Evolutionary conservation across 345 rosid genomes (phyloP).

Genomic region (Eucalyptus regnans): DNA sequence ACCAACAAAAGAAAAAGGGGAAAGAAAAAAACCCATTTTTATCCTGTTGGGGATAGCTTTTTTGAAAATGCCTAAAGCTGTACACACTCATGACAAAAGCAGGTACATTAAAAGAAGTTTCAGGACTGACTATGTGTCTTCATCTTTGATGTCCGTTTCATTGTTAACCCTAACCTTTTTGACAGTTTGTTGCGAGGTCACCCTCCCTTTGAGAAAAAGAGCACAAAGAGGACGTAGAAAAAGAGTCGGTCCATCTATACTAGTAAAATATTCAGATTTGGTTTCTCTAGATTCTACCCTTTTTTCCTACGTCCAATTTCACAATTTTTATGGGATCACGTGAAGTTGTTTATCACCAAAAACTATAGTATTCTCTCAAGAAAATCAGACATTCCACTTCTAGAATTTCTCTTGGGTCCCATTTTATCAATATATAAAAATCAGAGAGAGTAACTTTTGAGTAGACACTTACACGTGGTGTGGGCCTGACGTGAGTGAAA

Average conservation of each 20-base stretch:
- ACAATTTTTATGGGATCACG: not conserved
- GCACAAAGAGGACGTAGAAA: not conserved
- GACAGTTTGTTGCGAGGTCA: not conserved
- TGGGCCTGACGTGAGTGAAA: not conserved
- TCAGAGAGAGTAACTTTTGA: not conserved
- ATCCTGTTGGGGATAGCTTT: not conserved
- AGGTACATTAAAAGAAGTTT: not conserved
- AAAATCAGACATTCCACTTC: not conserved
- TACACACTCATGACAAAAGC: not conserved
- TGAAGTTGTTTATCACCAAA: not conserved
- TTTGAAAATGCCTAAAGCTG: not conserved
- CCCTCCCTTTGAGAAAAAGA: not conserved
- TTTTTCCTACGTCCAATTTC: not conserved
- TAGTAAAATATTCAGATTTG: not conserved
- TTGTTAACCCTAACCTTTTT: not conserved
- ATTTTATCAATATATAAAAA: not conserved
- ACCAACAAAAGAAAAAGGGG: not conserved
- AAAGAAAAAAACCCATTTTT: not conserved
- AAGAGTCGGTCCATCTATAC: not conserved
- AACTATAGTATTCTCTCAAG: not conserved
- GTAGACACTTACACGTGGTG: not conserved
- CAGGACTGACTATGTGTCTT: not conserved
- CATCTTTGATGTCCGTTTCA: not conserved
- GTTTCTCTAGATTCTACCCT: not conserved
- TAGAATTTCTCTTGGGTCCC: not conserved